A percentile compares a stretch with the other conserved stretches of the same genome.
Evolutionary conservation across 306 rosid genomes (phyloP).

Genomic region (Mucuna pruriens): DNA sequence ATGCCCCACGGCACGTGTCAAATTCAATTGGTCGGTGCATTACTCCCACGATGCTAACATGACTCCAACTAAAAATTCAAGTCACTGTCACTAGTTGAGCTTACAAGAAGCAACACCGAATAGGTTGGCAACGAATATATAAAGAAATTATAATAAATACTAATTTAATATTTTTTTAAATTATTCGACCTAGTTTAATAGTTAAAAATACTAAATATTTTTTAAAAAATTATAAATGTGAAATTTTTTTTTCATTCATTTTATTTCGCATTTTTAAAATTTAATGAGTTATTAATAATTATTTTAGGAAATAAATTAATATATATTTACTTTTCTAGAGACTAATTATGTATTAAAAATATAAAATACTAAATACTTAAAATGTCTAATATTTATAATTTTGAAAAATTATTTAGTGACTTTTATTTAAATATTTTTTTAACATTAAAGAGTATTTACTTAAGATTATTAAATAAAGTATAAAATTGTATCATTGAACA

Average conservation of each 20-base stretch:
- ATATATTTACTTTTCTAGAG: not conserved
- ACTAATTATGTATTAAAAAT: not conserved
- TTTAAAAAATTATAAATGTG: too few relatives aligned
- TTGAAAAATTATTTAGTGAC: not conserved
- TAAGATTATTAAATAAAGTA: too few relatives aligned
- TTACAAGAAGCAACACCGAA: not conserved
- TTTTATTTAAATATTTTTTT: not conserved
- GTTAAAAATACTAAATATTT: too few relatives aligned
- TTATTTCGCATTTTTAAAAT: not conserved
- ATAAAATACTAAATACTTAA: not conserved
- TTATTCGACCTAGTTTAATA: too few relatives aligned
- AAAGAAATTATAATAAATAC: not conserved
- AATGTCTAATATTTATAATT: not conserved
- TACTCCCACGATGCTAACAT: not conserved
- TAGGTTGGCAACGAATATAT: not conserved
- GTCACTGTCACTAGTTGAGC: not conserved
- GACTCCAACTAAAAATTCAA: not conserved
- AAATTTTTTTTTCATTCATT: too few relatives aligned
- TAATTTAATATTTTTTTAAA: too few relatives aligned
- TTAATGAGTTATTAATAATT: not conserved
- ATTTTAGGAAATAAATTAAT: not conserved
- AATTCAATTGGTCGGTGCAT: not conserved
- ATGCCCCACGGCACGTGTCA: not conserved
- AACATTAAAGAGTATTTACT: not conserved
- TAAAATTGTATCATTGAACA: not conserved